A percentile compares a stretch with the other conserved stretches of the same genome.
Conservation (phyloP, 2,329 filamentous ascomycete genomes). For the Aspergillus quadricinctus region DNA sequence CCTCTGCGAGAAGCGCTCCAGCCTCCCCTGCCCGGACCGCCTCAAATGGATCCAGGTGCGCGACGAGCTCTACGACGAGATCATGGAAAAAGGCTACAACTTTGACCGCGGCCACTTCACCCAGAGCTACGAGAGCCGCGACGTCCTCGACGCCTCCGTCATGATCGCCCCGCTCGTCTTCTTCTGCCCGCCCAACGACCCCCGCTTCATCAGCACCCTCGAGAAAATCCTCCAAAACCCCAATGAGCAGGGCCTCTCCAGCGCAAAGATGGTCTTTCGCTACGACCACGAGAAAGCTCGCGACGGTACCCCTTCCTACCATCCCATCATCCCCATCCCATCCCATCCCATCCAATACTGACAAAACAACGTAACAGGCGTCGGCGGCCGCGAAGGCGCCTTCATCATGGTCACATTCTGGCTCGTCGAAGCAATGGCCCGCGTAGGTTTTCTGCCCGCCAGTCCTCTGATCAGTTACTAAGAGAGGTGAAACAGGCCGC, state of each 20-base stretch:
- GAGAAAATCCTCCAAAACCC: conserved; percentile 67
- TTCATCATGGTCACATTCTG: conserved; percentile 82
- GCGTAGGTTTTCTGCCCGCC: conserved; percentile 45
- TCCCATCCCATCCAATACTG: background rate
- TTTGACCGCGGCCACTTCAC: conserved; percentile 64
- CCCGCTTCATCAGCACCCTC: conserved; percentile 67
- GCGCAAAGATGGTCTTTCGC: conserved; percentile 69
- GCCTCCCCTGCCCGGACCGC: conserved; percentile 68
- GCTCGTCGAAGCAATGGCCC: conserved; percentile 73
- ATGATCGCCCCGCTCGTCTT: conserved; percentile 75
- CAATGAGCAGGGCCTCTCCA: conserved; percentile 71
- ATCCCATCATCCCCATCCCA: background rate
- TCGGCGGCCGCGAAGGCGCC: conserved; percentile 69
- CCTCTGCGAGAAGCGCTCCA: conserved; percentile 65
- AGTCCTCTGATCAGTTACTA: too few species aligned
- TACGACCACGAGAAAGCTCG: conserved; percentile 67
- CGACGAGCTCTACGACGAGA: conserved; percentile 67
- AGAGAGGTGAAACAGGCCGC: conserved; percentile 13
- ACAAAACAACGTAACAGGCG: conserved; percentile 45
- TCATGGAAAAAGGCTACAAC: conserved; percentile 77
- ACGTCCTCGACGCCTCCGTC: conserved; percentile 68
- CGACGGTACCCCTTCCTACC: conserved; percentile 52
- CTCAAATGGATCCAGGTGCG: conserved; percentile 61
- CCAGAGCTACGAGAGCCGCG: conserved; percentile 70
- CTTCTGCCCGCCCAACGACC: conserved; percentile 73